Conservation (phyloP, 768 basidiomycete species). For the Butyriboletus loyo region DNA sequence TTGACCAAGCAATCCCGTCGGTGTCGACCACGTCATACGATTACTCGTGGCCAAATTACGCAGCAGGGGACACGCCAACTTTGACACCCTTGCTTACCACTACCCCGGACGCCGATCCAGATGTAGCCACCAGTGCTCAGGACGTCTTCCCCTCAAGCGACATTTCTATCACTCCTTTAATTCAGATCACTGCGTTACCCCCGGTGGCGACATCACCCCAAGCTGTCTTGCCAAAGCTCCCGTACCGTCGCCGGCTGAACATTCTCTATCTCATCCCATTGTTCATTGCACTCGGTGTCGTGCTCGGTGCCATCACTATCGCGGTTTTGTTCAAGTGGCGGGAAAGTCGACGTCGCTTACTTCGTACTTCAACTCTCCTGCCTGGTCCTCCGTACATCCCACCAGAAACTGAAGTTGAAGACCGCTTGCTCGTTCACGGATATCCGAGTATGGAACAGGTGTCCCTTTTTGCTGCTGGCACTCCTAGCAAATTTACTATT, state of each 20-base stretch:
- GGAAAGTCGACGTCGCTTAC: neutral
- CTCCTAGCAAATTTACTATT: conserved; percentile 30
- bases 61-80: conserved; percentile 22
- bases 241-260: conserved; percentile 21
- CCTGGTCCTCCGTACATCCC: conserved; percentile 27
- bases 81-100: conserved; percentile 4
- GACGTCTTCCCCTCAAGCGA: conserved; percentile 4
- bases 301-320: conserved; percentile 18
- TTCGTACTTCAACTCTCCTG: conserved; percentile 17
- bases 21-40: conserved; percentile 25
- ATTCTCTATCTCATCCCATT: conserved; percentile 27
- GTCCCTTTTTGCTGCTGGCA: conserved; percentile 19
- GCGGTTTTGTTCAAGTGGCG: conserved; percentile 13
- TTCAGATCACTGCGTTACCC: conserved; percentile 35
- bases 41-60: conserved; percentile 40
- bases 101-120: neutral
- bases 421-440: conserved; percentile 9
- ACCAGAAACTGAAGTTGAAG: conserved; percentile 17
- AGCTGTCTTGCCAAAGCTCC: conserved; percentile 14
- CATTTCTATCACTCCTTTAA: conserved; percentile 16
- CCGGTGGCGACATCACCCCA: conserved; percentile 20
- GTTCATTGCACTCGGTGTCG: conserved; percentile 25
- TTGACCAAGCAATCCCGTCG: conserved; percentile 16
- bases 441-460: conserved; percentile 29
- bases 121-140: neutral